phyloP scores from a whole-genome alignment of 1,284 basidiomycete genomes.

The Sporisorium iseilematis-ciliati region DNA sequence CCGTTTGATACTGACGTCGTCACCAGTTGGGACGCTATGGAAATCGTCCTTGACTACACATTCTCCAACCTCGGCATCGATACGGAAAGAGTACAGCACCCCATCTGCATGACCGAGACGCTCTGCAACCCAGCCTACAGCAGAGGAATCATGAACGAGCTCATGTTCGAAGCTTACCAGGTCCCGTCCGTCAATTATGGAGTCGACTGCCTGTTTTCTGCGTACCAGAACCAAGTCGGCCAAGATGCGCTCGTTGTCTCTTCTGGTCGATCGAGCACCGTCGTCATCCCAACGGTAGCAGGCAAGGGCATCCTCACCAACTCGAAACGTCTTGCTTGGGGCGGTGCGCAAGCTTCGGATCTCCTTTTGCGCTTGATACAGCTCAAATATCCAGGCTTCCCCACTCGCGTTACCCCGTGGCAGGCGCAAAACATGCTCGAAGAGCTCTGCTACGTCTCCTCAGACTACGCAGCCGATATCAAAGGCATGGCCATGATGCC shows the following conservation, averaged over 20 bases:
- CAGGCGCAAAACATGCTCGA: constrained; percentile 86
- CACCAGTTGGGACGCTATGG: constrained; percentile 71
- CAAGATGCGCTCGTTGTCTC: constrained; percentile 63
- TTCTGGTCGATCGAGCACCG: constrained; percentile 58
- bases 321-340: constrained; percentile 84
- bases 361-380: constrained; percentile 92
- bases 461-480: constrained; percentile 81
- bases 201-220: constrained; percentile 92
- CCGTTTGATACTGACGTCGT: constrained; percentile 67
- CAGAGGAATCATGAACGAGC: constrained; percentile 88
- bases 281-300: constrained; percentile 60
- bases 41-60: constrained; percentile 91
- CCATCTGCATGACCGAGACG: constrained; percentile 93
- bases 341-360: constrained; percentile 87
- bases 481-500: constrained; percentile 69
- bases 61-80: constrained; percentile 89
- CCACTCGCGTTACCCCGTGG: constrained; percentile 73
- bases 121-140: constrained; percentile 91
- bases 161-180: constrained; percentile 94
- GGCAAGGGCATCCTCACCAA: constrained; percentile 61
- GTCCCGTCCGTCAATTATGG: constrained; percentile 89
- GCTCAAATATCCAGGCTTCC: constrained; percentile 93
- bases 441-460: constrained; percentile 85
- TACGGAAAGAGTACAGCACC: constrained; percentile 83
- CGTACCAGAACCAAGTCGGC: constrained; percentile 73